Base-by-base conservation (phyloP, 495 filamentous ascomycete species). In the Monascus purpureus region DNA sequence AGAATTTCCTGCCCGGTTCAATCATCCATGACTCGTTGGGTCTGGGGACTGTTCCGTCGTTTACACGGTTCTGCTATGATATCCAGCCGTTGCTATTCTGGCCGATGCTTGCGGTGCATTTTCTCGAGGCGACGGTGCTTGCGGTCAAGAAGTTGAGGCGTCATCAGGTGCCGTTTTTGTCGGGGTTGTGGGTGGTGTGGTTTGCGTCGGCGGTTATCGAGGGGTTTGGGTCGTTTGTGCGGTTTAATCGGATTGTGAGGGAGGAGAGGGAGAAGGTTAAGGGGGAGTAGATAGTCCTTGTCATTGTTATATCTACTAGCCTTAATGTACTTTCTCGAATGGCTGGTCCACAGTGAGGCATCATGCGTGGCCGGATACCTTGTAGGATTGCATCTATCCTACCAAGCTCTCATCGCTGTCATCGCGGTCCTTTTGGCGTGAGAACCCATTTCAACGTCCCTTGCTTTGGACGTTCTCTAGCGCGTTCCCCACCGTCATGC, bases 171-270 rank as follows among this genome's bases (percentile, higher is more conserved):
- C 48, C 56, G 15, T 41, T 61, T 18, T 47, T 61, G 7, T 67
- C 63, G 17, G 25, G 33, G 22, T 30, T 74, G 30, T 86, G 78
- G 77, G 73, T 65, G 55, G 42, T 45, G 25, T 86, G 80, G 80
- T 40, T 73, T 13, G 37, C 45, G 11, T 66, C 61, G 18, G 61
- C 50, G 25, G 65, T 77, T 29, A 43, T 80, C 8, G 80, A 84
- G 43, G 80, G 80, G 0, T 48, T 59, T 30, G 59, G 52, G 9
- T 46, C 59, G 25, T 68, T 69, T 35, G 25, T 48, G 43, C 63
- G 78, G 33, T 72, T 81, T 46, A 61, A 69, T 47, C 40, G 43
- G 20, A 45, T 70, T 25, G 72, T 79, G 6, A 59, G 56, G 52
- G 60, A 59, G 53, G 53, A 55, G 46, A 50, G 59, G 50, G 57